Evolutionary conservation across 2,329 filamentous ascomycete genomes (phyloP).

Genomic region (Colletotrichum simmondsii): DNA sequence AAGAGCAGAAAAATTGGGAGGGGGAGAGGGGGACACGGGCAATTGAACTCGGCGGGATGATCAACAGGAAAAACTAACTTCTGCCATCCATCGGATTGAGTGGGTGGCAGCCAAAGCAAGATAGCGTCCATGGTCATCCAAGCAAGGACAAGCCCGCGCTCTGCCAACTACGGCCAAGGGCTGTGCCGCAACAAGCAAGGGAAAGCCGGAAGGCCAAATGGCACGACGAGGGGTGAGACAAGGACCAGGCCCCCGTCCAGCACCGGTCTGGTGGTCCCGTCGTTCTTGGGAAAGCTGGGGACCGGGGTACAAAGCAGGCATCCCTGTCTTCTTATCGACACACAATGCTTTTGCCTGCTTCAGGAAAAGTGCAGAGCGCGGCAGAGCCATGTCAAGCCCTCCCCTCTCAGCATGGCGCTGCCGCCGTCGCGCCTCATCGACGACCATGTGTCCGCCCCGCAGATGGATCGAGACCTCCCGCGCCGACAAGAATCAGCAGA

Average conservation of each 20-base stretch:
- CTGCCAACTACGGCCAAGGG: conserved; percentile 13
- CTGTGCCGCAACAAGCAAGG: conserved; percentile 35
- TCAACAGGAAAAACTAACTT: conserved; percentile 27
- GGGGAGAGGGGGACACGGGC: conserved; percentile 5
- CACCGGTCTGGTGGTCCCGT: conserved; percentile 29
- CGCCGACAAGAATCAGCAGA: neutral
- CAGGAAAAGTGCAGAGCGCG: conserved; percentile 27
- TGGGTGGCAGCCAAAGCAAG: conserved; percentile 22
- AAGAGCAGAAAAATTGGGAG: neutral
- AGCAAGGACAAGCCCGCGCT: conserved; percentile 24
- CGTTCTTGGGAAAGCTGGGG: conserved; percentile 33
- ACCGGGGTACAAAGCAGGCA: conserved; percentile 19
- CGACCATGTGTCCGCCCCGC: conserved; percentile 21
- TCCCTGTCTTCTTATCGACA: conserved; percentile 17
- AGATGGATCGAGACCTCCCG: neutral
- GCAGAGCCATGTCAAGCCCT: conserved; percentile 23
- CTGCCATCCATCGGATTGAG: conserved; percentile 23
- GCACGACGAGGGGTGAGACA: conserved; percentile 30
- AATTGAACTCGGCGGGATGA: conserved; percentile 21
- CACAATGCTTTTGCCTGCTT: conserved; percentile 28
- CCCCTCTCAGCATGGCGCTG: conserved; percentile 23
- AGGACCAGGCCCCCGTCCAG: conserved; percentile 27
- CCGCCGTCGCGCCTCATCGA: conserved; percentile 5
- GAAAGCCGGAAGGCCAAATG: conserved; percentile 31
- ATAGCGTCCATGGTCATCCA: conserved; percentile 19